Evolutionary conservation across 768 basidiomycete genomes (phyloP), one percentile per base, ranked within the genome.

Genomic region (Boletus rufocinnamomeus): DNA sequence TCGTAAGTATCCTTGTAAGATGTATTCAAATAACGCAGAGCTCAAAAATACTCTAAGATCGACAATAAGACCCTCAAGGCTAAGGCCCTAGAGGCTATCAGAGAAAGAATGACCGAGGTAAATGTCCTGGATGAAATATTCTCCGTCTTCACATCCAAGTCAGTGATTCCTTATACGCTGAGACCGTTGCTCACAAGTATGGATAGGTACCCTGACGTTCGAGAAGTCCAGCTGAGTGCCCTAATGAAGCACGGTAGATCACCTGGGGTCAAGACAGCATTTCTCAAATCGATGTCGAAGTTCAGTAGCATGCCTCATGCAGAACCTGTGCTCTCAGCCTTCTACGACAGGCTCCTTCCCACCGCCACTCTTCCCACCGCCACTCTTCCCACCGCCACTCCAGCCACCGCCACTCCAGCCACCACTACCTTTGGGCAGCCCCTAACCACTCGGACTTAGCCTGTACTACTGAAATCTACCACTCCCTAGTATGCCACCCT

Each of bases 71-170:
- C 11, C n/a, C 68, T 69, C 51, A 63, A 63, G 54, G 59, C 41
- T 1, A 52, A 43, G 28, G 50, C 70, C 4, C 51, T 70, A 6
- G 21, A 50, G 11, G 70, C 66, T 1, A 69, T 72, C 48, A 40
- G 38, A 14, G 51, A 56, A 27, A 56, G 60, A 17, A 37, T 72
- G 57, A 46, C 53, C 10, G 23, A 56, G 38, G 28, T 6, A 34
- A 72, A 74, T 28, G 54, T 70, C 2, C 21, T 72, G 13, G 59
- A 63, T 6, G 72, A 74, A 55, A 45, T 58, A 2, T 65, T 72
- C 43, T 74, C 72, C 19, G 48, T 53, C 28, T 72, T 72, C 52
- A 63, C 71, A 19, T 69, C 66, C 50, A 63, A 59, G 68, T 66
- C 0, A 47, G 65, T 53, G 44, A 9, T 23, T 28, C 43, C 14